Base-by-base conservation (phyloP, 108 stramenopile species). In the Phaeodactylum tricornutum region DNA sequence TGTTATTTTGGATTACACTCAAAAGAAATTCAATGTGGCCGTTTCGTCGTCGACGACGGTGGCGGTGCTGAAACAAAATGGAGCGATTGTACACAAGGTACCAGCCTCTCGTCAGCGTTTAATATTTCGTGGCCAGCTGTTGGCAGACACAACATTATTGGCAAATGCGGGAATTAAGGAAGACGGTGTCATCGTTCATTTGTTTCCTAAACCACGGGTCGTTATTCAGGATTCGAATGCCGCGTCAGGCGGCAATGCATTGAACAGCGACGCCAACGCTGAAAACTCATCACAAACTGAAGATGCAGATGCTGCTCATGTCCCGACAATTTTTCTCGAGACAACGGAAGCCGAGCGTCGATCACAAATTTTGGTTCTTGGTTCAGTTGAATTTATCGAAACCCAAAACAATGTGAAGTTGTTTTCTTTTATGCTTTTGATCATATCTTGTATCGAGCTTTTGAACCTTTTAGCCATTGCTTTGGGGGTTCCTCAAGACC, bases 201-300 rank as follows among this genome's bases (percentile, higher is more conserved):
- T 89, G 2, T 84, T 89, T 59, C 87, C 87, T 1, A 89, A 84
- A 43, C 87, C 87, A 7, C 70, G 77, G 28, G 80, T 89, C 20
- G 73, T 82, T 9, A 61, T 89, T 16, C 31, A 33, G 17, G 21
- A 43, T 8, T 22, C 9, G 4, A 41, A 34, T 46, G 61, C 24
- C 15, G 28, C 24, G 4, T 6, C 8, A 3, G 27, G 6, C n/a
- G 27, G 0, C 24, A 67, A 48, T 33, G 27, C 14, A 29, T 19
- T 16, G 25, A 23, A 9, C 44, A 25, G 15, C 29, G 16, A 16
- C 15, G 9, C 17, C 20, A 37, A 49, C 14, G 46, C 41, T 26
- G 50, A 44, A 3, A 64, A 15, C 3, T 31, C 32, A 8, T 32
- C 32, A 11, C 72, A 62, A 31, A 69, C 63, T 20, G 34, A 36